Percentiles rank a stretch among this genome's conserved stretches.
Evolutionary conservation across 805 yeast species (phyloP).

Genomic region (Hanseniaspora jakobsenii): DNA sequence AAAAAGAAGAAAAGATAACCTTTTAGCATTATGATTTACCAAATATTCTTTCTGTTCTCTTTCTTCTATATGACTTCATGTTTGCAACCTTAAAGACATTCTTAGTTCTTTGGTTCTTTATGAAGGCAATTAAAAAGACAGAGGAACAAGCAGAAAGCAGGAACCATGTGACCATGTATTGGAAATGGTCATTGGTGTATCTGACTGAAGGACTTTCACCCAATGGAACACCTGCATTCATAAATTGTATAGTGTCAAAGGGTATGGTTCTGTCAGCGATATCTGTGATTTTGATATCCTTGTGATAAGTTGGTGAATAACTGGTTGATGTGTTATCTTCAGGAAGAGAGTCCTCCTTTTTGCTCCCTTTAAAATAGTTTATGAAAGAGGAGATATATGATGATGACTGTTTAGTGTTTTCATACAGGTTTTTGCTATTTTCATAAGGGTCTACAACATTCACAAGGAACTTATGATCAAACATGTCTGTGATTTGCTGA

Average conservation of each 20-base stretch:
- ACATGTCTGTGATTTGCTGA: constrained; percentile 57
- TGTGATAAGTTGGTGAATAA: constrained; percentile 2
- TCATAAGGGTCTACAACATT: constrained; percentile 24
- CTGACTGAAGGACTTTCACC: constrained; percentile 75
- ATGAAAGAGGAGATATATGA: background rate
- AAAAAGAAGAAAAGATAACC: too few relatives aligned
- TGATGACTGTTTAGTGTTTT: too few relatives aligned
- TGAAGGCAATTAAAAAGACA: constrained; percentile 45
- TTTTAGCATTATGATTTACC: too few relatives aligned
- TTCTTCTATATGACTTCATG: constrained; percentile 34
- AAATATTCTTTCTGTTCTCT: constrained; percentile 25
- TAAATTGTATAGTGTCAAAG: constrained; percentile 45
- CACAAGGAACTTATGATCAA: constrained; percentile 49
- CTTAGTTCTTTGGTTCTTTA: constrained; percentile 32
- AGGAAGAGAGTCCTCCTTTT: background rate
- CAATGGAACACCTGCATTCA: constrained; percentile 77
- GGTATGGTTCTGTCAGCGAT: constrained; percentile 26
- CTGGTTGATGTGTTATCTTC: constrained; percentile 8
- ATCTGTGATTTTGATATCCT: constrained; percentile 5
- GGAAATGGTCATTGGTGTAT: constrained; percentile 78
- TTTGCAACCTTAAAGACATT: constrained; percentile 25
- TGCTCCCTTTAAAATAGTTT: background rate
- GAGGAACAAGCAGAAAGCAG: constrained; percentile 41
- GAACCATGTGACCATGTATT: constrained; percentile 90
- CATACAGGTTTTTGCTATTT: too few relatives aligned